phyloP scores from a whole-genome alignment of 1,139 yeast species.

The Pichia sp. region DNA sequence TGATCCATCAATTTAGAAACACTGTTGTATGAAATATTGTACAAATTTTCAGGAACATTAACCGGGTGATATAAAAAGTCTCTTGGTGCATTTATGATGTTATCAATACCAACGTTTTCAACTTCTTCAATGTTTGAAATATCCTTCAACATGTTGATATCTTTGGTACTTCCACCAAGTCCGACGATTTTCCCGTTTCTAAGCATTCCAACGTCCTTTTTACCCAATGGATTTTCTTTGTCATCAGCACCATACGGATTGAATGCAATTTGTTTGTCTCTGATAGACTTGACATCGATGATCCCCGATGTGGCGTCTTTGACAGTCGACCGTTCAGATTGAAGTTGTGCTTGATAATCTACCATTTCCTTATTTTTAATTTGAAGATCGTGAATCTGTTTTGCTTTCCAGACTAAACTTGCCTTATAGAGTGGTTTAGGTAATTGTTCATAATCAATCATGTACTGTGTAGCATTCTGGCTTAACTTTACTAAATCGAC shows the following conservation, averaged over 20 bases:
- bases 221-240: background rate
- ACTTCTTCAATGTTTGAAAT: slow-evolving; percentile 5
- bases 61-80: slow-evolving; percentile 27
- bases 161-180: slow-evolving; percentile 5
- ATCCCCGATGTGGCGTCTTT: too few relatives aligned
- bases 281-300: background rate
- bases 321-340: too few relatives aligned
- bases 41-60: slow-evolving; percentile 22
- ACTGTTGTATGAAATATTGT: slow-evolving; percentile 27
- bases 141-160: slow-evolving; percentile 3
- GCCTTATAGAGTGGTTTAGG: slow-evolving; percentile 13
- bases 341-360: background rate
- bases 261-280: background rate
- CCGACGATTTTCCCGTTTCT: slow-evolving; percentile 6
- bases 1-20: slow-evolving; percentile 29
- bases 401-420: slow-evolving; percentile 16
- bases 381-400: slow-evolving; percentile 9
- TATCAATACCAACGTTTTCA: slow-evolving; percentile 12
- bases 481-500: slow-evolving; percentile 28
- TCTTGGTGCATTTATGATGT: slow-evolving; percentile 13
- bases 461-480: slow-evolving; percentile 27
- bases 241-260: background rate
- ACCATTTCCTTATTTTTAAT: background rate
- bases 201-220: background rate
- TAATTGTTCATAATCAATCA: slow-evolving; percentile 18